These are phyloP conservation scores for Wallacemonas sp. DNA, from an alignment of 208 protist species.

Conservation along the genomic window DNA sequence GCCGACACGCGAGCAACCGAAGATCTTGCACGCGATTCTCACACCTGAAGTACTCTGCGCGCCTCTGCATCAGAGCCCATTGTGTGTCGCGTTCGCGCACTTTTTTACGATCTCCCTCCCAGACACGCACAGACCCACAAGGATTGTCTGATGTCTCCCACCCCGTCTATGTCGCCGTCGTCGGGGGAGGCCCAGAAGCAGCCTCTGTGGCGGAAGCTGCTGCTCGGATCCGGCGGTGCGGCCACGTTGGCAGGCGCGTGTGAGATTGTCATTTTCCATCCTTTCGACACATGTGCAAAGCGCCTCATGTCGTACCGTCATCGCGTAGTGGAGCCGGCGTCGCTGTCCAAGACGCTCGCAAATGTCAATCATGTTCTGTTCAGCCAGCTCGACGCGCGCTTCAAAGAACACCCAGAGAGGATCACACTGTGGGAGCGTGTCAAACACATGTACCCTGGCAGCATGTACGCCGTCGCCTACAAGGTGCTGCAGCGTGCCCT, in stretches of 20 bases:
- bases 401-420: constrained; percentile 3
- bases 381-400: constrained; percentile 27
- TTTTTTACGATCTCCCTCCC: no score
- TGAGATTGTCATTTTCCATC: constrained; percentile 84
- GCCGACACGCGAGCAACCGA: no score
- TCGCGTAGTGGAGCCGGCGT: constrained; percentile 38
- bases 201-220: constrained; percentile 16
- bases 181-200: not conserved
- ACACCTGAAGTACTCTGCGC: no score
- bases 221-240: constrained; percentile 49
- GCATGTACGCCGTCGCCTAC: constrained; percentile 65
- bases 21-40: no score
- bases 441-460: constrained; percentile 72
- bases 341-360: constrained; percentile 15
- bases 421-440: constrained; percentile 38
- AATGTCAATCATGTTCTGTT: constrained; percentile 52
- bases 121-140: no score
- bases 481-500: constrained; percentile 76
- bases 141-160: not conserved
- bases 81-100: no score
- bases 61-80: no score
- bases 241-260: constrained; percentile 63
- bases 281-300: constrained; percentile 86
- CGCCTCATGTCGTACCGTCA: constrained; percentile 75
- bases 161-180: not conserved